Evolutionary conservation across 768 basidiomycete genomes (phyloP).

Genomic region (Boletus vinaceobasis): DNA sequence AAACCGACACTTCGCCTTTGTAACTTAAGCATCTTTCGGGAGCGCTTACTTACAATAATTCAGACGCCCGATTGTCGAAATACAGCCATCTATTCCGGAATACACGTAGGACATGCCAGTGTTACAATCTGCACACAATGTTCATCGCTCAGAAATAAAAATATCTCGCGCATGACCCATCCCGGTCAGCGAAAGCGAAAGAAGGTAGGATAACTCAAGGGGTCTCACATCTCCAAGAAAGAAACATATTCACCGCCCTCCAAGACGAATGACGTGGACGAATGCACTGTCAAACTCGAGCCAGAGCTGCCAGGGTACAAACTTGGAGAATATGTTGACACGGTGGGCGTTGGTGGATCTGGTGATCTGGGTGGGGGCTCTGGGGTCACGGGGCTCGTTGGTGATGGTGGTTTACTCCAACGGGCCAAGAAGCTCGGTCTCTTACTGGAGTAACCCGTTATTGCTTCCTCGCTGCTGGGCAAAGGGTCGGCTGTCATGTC

Average conservation of each 20-base stretch:
- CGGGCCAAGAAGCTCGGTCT: not conserved
- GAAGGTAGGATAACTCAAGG: not conserved
- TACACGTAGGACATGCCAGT: not conserved
- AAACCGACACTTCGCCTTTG: too few relatives aligned
- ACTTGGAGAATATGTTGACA: not conserved
- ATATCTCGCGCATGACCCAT: not conserved
- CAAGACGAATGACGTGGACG: slow-evolving; percentile 1
- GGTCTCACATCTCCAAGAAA: slow-evolving; percentile 22
- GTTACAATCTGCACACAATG: not conserved
- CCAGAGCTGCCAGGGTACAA: not conserved
- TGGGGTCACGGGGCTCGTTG: not conserved
- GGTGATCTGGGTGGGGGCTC: not conserved
- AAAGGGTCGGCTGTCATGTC: slow-evolving; percentile 1
- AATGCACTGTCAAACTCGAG: not conserved
- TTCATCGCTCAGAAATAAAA: not conserved
- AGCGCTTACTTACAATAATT: too few relatives aligned
- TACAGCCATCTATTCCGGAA: not conserved
- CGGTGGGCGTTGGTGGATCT: not conserved
- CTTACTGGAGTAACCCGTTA: not conserved
- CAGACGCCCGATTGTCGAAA: too few relatives aligned
- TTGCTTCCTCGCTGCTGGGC: not conserved
- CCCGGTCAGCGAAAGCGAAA: not conserved
- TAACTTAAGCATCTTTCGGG: too few relatives aligned
- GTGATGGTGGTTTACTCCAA: not conserved
- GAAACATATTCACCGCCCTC: slow-evolving; percentile 24